Percentiles rank a stretch among this genome's conserved stretches.
Conservation (phyloP, 1,139 yeast species). For the Geotrichum macrosporum region DNA sequence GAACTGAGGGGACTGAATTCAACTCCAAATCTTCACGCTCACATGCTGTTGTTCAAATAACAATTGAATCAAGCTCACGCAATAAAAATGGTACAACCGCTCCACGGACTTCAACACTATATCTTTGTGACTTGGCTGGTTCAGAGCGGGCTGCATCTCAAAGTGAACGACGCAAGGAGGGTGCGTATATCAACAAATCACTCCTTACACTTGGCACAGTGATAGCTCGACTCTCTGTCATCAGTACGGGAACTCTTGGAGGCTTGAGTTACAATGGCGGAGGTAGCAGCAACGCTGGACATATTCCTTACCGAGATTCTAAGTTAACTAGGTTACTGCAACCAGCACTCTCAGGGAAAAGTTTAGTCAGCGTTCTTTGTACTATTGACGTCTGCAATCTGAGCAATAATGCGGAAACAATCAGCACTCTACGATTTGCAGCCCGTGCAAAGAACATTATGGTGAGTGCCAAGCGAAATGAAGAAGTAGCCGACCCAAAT, state of each 20-base stretch:
- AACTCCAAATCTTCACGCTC: slow-evolving; percentile 87
- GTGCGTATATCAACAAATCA: slow-evolving; percentile 88
- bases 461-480: slow-evolving; percentile 62
- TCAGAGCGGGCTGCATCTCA: slow-evolving; percentile 89
- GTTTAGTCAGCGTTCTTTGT: slow-evolving; percentile 93
- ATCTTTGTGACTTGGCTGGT: slow-evolving; percentile 89
- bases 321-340: slow-evolving; percentile 79
- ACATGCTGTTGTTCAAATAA: slow-evolving; percentile 85
- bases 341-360: slow-evolving; percentile 89
- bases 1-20: slow-evolving; percentile 85
- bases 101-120: slow-evolving; percentile 76
- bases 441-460: slow-evolving; percentile 87
- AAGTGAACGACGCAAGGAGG: slow-evolving; percentile 77
- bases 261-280: slow-evolving; percentile 25
- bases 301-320: slow-evolving; percentile 87
- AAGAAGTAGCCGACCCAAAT: slow-evolving; percentile 28
- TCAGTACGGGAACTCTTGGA: slow-evolving; percentile 46
- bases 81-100: slow-evolving; percentile 60
- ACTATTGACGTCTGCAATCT: slow-evolving; percentile 91
- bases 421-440: slow-evolving; percentile 85
- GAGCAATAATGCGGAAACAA: slow-evolving; percentile 82
- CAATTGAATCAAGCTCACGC: slow-evolving; percentile 62
- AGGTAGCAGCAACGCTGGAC: slow-evolving; percentile 41
- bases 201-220: slow-evolving; percentile 88
- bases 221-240: slow-evolving; percentile 84